These are phyloP conservation scores for Testicularia cyperi DNA, from an alignment of 1,284 basidiomycete species.

Conservation along the genomic window DNA sequence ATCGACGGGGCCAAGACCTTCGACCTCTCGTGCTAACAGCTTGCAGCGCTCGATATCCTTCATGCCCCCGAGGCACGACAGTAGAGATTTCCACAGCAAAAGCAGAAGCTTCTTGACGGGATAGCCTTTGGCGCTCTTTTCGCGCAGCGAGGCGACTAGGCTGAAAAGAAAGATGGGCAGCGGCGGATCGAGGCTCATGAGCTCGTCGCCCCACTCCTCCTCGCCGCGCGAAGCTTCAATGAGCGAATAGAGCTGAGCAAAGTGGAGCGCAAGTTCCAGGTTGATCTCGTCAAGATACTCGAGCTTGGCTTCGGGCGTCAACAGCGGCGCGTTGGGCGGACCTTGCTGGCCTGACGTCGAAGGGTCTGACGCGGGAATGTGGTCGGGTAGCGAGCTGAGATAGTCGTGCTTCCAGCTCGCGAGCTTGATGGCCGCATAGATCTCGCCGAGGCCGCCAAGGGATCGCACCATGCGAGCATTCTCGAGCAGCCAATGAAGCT, in stretches of 20 bases:
- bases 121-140: conserved; percentile 84
- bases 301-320: conserved; percentile 55
- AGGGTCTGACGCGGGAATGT: conserved; percentile 36
- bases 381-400: conserved; percentile 55
- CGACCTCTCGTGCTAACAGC: conserved; percentile 77
- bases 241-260: conserved; percentile 59
- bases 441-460: conserved; percentile 79
- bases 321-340: conserved; percentile 28
- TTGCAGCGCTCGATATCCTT: conserved; percentile 82
- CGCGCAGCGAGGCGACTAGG: conserved; percentile 81
- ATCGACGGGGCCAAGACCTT: conserved; percentile 61
- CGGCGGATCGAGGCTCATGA: conserved; percentile 77
- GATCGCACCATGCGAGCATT: conserved; percentile 84
- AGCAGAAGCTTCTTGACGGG: conserved; percentile 71
- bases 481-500: conserved; percentile 92
- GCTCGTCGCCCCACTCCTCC: conserved; percentile 51
- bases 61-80: conserved; percentile 89
- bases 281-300: conserved; percentile 59
- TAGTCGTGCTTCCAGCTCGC: conserved; percentile 82
- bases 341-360: conserved; percentile 21
- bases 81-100: conserved; percentile 91
- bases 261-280: conserved; percentile 55
- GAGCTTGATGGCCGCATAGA: conserved; percentile 85
- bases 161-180: conserved; percentile 89
- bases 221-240: conserved; percentile 53